These are phyloP conservation scores for Beta macrorhiza DNA, from an alignment of 179 eudicot species.

Conservation along the genomic window DNA sequence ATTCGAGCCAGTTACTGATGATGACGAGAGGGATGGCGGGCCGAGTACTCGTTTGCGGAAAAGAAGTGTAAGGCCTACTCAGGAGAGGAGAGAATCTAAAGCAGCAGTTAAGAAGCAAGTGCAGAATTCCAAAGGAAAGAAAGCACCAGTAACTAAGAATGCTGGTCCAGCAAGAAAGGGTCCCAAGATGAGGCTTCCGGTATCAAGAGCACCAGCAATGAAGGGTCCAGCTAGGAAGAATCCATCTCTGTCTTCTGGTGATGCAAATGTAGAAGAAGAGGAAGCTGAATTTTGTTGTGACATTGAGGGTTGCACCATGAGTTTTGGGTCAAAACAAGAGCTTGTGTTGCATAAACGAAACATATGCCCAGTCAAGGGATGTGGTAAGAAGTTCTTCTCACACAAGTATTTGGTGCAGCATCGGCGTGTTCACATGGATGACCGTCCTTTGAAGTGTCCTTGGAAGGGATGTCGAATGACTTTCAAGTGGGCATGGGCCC, in stretches of 20 bases:
- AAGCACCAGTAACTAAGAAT: constrained; percentile 21
- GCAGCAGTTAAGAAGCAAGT: constrained; percentile 38
- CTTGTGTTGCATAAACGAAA: constrained; percentile 63
- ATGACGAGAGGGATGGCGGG: constrained; percentile 58
- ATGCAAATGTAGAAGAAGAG: constrained; percentile 28
- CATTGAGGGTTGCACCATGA: constrained; percentile 86
- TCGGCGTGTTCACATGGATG: constrained; percentile 86
- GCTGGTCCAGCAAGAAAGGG: constrained; percentile 29
- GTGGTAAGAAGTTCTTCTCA: constrained; percentile 91
- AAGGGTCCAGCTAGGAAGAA: constrained; percentile 33
- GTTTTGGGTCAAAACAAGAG: constrained; percentile 71
- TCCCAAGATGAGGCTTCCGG: constrained; percentile 38
- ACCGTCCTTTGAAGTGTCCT: constrained; percentile 91
- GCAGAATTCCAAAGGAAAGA: constrained; percentile 39
- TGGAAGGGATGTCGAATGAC: constrained; percentile 98
- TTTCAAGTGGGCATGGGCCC: constrained; percentile 99
- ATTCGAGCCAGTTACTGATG: constrained; percentile 38
- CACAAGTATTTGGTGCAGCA: constrained; percentile 97
- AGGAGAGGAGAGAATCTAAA: constrained; percentile 39
- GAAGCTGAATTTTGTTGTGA: constrained; percentile 66
- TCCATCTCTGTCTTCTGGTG: constrained; percentile 19
- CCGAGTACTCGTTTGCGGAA: constrained; percentile 79
- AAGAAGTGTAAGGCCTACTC: constrained; percentile 42
- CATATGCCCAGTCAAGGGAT: constrained; percentile 83
- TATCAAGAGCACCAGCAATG: constrained; percentile 30